phyloP scores from a whole-genome alignment of 306 rosid genomes.

The Castanea mollissima region DNA sequence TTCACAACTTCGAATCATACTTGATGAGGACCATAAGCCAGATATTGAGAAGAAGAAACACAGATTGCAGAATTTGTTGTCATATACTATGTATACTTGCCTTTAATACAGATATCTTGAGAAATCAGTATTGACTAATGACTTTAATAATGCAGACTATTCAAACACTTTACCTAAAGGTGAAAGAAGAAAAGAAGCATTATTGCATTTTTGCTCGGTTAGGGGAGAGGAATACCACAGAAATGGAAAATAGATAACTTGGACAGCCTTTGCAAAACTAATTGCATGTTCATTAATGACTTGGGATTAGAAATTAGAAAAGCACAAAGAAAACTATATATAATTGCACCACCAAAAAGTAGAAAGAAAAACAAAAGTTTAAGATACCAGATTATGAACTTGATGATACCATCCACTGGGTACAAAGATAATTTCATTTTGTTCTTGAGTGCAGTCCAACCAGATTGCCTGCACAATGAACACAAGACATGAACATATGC shows the following conservation, averaged over 20 bases:
- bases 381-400: conserved; percentile 82
- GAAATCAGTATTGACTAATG: neutral
- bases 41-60: neutral
- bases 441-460: conserved; percentile 89
- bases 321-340: neutral
- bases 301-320: neutral
- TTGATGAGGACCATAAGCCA: neutral
- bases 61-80: neutral
- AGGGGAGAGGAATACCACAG: neutral
- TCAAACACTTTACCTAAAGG: neutral
- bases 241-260: neutral
- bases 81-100: neutral
- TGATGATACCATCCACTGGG: conserved; percentile 99
- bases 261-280: conserved; percentile 17
- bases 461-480: conserved; percentile 60
- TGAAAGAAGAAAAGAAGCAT: neutral
- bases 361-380: neutral
- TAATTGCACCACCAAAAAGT: neutral
- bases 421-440: conserved; percentile 86
- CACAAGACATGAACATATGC: conserved; percentile 16
- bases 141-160: neutral
- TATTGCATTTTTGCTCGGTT: neutral
- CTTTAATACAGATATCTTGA: neutral
- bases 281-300: neutral
- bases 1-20: neutral